phyloP scores from a whole-genome alignment of 2,329 filamentous ascomycete genomes.

The Sporothrix pallida region DNA sequence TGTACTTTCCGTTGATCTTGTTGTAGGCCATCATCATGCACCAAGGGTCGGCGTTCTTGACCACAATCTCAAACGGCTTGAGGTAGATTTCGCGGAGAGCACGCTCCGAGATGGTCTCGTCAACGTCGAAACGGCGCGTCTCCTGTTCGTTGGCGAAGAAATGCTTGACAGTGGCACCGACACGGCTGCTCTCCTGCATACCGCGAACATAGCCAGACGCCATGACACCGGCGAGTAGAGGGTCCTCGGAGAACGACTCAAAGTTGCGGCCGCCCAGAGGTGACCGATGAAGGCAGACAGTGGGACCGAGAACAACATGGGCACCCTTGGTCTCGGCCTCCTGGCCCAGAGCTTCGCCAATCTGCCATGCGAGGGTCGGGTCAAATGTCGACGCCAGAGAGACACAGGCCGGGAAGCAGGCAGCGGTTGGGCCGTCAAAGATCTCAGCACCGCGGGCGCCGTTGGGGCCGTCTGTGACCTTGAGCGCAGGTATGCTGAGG shows the following conservation, averaged over 20 bases:
- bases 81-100: slow-evolving; percentile 69
- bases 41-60: slow-evolving; percentile 60
- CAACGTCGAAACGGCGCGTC: slow-evolving; percentile 53
- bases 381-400: slow-evolving; percentile 62
- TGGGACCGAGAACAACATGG: slow-evolving; percentile 64
- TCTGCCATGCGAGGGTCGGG: slow-evolving; percentile 55
- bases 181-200: slow-evolving; percentile 43
- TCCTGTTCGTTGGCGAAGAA: slow-evolving; percentile 57
- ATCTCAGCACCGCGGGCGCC: background rate
- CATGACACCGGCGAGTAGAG: slow-evolving; percentile 43
- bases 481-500: background rate
- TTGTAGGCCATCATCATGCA: slow-evolving; percentile 66
- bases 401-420: slow-evolving; percentile 19
- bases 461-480: slow-evolving; percentile 13
- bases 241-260: slow-evolving; percentile 65
- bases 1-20: slow-evolving; percentile 49
- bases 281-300: slow-evolving; percentile 65
- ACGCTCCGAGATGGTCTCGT: slow-evolving; percentile 57
- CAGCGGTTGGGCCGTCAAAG: background rate
- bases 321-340: slow-evolving; percentile 65
- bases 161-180: slow-evolving; percentile 46
- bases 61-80: slow-evolving; percentile 66
- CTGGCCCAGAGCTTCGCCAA: slow-evolving; percentile 60
- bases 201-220: slow-evolving; percentile 44
- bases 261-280: slow-evolving; percentile 68